Base-by-base conservation (phyloP, 2,329 filamentous ascomycete genomes). In the Volutella citrinella region DNA sequence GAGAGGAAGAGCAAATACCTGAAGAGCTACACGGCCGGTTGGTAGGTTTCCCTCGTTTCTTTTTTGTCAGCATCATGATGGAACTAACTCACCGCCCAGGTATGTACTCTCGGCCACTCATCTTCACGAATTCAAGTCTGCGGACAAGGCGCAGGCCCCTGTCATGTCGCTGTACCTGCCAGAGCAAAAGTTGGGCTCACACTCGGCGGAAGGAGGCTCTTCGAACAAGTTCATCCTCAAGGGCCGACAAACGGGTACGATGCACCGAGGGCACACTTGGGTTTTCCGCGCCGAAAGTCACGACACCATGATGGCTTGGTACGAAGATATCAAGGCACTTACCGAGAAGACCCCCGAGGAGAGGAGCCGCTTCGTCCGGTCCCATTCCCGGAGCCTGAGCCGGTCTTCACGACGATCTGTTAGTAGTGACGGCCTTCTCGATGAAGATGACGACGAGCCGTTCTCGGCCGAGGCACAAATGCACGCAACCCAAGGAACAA, bases 151-250 rank as follows among this genome's bases (percentile, higher is more conserved):
- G 40, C 87, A 93, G 63, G 83, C 86, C 23, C 93, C 93, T 1
- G 80, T 97, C 57, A 96, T 98, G 91, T 97, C 93, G 25, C 73
- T 98, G 36, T 95, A 93, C 58, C 77, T 98, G 18, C 86, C 86
- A 7, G 93, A 97, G 51, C 93, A 97, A 64, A 96, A 95, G 60
- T 75, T 98, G 37, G 93, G 93, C 22, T 94, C 90, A 21, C 89
- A 94, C 58, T 96, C 91, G 9, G 77, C 80, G 40, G 79, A 81
- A 39, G 82, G 80, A 30, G 90, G 87, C 10, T 87, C 84, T 10
- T 96, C 89, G 24, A 91, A 95, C 69, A 98, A 98, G 61, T 98
- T 98, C 61, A 88, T 96, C 61, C 81, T 98, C 54, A 98, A 97
- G 64, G 93, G 93, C 27, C 85, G 90, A 40, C 91, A 97, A 64